Conservation (phyloP, 768 basidiomycete species). For the Inosperma sp. region DNA sequence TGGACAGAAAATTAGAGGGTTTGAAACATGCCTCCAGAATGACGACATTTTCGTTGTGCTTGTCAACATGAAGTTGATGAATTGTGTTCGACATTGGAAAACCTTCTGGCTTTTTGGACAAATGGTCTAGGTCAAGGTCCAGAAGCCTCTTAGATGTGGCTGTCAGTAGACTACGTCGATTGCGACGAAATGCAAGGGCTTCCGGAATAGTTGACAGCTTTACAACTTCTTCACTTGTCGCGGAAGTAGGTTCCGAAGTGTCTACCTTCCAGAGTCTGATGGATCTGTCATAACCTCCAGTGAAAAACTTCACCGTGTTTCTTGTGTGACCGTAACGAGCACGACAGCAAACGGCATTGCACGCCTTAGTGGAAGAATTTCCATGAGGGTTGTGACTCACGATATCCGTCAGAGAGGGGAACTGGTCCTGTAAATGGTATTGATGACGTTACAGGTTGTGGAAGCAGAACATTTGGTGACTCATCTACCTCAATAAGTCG, state of each 20-base stretch:
- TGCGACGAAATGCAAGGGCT: constrained; percentile 38
- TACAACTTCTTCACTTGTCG: constrained; percentile 16
- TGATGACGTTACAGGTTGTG: too few relatives aligned
- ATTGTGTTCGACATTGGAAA: constrained; percentile 36
- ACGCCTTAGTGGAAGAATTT: background rate
- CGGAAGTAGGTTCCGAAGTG: constrained; percentile 18
- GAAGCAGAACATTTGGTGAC: too few relatives aligned
- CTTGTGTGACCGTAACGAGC: constrained; percentile 28
- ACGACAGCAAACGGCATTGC: constrained; percentile 37
- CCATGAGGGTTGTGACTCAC: constrained; percentile 27
- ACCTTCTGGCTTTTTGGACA: constrained; percentile 22
- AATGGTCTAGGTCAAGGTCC: constrained; percentile 36
- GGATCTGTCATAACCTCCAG: constrained; percentile 45
- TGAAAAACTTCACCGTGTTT: constrained; percentile 36
- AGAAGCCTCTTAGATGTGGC: constrained; percentile 33
- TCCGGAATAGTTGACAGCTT: constrained; percentile 24
- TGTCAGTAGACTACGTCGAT: constrained; percentile 29
- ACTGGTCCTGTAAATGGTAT: constrained; percentile 25
- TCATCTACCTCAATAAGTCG: constrained; percentile 29
- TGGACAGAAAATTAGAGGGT: too few relatives aligned
- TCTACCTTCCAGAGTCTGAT: constrained; percentile 39
- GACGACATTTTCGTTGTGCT: constrained; percentile 38
- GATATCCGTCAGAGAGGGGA: constrained; percentile 30
- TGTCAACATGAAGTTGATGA: constrained; percentile 44
- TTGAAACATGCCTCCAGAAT: constrained; percentile 45